Evolutionary conservation across 352 stramenopile species (phyloP), one percentile per base, ranked within the genome.

Genomic region (Globisporangium solare): DNA sequence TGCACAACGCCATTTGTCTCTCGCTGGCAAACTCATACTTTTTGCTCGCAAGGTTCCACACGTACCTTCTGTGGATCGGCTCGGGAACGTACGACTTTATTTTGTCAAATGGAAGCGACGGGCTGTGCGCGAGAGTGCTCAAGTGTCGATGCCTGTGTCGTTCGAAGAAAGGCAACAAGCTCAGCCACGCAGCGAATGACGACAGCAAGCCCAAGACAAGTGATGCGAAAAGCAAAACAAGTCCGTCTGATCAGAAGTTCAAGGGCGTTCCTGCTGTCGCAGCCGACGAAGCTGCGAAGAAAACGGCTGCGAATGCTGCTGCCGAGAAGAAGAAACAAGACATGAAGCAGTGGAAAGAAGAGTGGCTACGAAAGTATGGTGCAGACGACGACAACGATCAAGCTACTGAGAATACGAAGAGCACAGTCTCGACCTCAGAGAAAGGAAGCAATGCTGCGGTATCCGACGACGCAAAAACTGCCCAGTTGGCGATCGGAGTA

Each of bases 11-110:
- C 39, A 63, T 76, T 41, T 83, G 70, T 32, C 52, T 90, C 18
- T 74, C 75, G 13, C 58, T 92, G 6, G 64, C 68, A 0, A 87
- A 78, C 58, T 88, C 82, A 20, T 94, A 91, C 51, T 61, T 85
- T 13, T 61, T 89, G 24, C 71, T 94, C 14, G 74, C 82, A 15
- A 69, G 73, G 11, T 94, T 94, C 56, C 82, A 94, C 67, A 87
- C 78, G 15, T 94, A 91, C 50, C 57, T 94, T 37, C 59, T 94
- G 18, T 74, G 60, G 40, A 66, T 89, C 35, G 65, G 82, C 39
- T 83, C 81, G 49, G 82, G 82, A 2, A 94, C 84, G 3, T 94
- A 92, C 68, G 84, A 94, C 53, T 94, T 91, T 58, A 90, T 94
- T 47, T 64, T 92, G 18, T 74, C 77, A 42, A 89, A 89, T 47